Evolutionary conservation across 2,329 filamentous ascomycete species (phyloP).

Genomic region (Colletotrichum trifolii): DNA sequence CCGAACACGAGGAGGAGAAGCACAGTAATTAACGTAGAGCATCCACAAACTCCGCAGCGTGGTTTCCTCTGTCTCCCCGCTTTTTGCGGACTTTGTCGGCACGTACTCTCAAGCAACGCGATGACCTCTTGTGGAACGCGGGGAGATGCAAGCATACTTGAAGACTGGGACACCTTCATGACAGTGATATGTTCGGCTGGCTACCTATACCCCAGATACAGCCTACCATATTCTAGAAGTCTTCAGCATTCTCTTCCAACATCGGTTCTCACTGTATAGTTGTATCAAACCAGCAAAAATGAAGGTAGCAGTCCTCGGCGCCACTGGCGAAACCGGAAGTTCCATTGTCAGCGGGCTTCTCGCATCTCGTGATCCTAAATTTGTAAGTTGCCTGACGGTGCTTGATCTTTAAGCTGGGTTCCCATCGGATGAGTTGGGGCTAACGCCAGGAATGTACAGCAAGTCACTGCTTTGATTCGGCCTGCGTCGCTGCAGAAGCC

Average conservation of each 20-base stretch:
- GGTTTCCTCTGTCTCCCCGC: conserved; percentile 1
- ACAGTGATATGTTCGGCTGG: too few species aligned
- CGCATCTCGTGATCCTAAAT: conserved; percentile 37
- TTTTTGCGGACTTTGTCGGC: conserved; percentile 19
- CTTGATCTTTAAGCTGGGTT: too few species aligned
- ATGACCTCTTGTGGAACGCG: conserved; percentile 1
- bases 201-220: too few species aligned
- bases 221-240: too few species aligned
- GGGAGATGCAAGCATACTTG: background rate
- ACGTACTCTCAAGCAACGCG: background rate
- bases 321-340: conserved; percentile 53
- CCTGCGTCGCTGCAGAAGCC: conserved; percentile 59
- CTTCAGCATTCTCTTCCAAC: too few species aligned
- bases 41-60: conserved; percentile 10
- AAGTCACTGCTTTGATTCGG: conserved; percentile 60
- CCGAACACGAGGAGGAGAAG: background rate
- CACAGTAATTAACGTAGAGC: background rate
- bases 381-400: conserved; percentile 38
- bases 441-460: conserved; percentile 43
- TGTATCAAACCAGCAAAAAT: conserved; percentile 18
- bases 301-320: conserved; percentile 51
- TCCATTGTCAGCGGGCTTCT: conserved; percentile 53
- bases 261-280: too few species aligned
- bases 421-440: too few species aligned
- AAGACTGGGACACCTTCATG: too few species aligned